Evolutionary conservation across 2,329 filamentous ascomycete species (phyloP).

Genomic region (Xylaria sp.): DNA sequence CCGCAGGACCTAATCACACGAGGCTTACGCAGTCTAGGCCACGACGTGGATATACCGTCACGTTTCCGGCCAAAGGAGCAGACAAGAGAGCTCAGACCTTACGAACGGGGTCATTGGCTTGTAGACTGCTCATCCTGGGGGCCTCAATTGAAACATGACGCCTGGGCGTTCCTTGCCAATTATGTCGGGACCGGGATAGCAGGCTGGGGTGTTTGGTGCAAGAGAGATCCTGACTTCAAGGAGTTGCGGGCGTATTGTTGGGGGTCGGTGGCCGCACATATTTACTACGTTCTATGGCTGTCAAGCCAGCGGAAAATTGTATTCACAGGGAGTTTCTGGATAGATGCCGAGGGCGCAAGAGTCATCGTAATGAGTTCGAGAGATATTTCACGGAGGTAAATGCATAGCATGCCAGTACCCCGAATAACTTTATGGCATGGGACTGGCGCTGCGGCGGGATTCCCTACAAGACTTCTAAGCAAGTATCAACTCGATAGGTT

Average conservation of each 20-base stretch:
- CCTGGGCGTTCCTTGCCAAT: conserved; percentile 68
- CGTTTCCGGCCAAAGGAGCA: conserved; percentile 60
- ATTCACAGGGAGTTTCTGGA: conserved; percentile 65
- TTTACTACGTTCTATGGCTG: conserved; percentile 77
- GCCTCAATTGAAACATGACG: conserved; percentile 50
- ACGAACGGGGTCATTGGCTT: conserved; percentile 82
- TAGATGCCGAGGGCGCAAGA: conserved; percentile 64
- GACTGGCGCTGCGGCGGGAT: neutral
- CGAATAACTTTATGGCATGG: neutral
- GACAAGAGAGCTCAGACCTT: conserved; percentile 54
- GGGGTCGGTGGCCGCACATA: conserved; percentile 73
- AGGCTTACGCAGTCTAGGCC: conserved; percentile 58
- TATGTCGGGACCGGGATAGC: conserved; percentile 63
- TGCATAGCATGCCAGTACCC: neutral
- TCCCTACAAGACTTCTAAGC: neutral
- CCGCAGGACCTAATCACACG: conserved; percentile 61
- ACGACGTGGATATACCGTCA: conserved; percentile 55
- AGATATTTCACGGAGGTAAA: conserved; percentile 15
- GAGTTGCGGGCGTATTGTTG: conserved; percentile 76
- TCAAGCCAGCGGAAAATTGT: conserved; percentile 69
- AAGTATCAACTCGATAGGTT: neutral
- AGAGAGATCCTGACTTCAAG: conserved; percentile 49
- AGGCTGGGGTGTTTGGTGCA: conserved; percentile 72
- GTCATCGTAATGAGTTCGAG: conserved; percentile 52
- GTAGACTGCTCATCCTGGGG: conserved; percentile 65